Conservation (phyloP, 495 filamentous ascomycete species). For the Penicillium manginii region DNA sequence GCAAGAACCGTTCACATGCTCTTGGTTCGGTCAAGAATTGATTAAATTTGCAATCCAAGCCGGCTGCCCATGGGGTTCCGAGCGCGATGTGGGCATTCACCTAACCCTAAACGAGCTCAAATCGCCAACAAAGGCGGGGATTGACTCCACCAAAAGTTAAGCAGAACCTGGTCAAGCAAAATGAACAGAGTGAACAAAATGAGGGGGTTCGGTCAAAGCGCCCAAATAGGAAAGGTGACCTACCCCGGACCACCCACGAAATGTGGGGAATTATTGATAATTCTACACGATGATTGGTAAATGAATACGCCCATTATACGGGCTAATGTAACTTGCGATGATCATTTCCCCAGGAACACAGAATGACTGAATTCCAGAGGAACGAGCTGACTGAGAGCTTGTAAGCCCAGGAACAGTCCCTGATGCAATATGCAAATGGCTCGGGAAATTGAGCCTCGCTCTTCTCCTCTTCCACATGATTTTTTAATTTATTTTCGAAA, state of each 20-base stretch:
- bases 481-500: slow-evolving; percentile 1
- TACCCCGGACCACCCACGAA: slow-evolving; percentile 8
- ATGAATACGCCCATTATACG: slow-evolving; percentile 2
- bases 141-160: neutral
- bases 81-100: slow-evolving; percentile 6
- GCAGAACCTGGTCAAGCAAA: too few relatives aligned
- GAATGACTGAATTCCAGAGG: neutral
- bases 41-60: slow-evolving; percentile 1
- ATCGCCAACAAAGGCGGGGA: neutral
- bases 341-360: slow-evolving; percentile 2
- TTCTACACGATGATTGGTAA: slow-evolving; percentile 1
- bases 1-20: slow-evolving; percentile 13
- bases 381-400: slow-evolving; percentile 1
- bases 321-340: slow-evolving; percentile 1
- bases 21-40: slow-evolving; percentile 5
- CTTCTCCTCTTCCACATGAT: slow-evolving; percentile 1
- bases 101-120: slow-evolving; percentile 10
- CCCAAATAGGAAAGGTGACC: slow-evolving; percentile 6
- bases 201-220: slow-evolving; percentile 9
- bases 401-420: slow-evolving; percentile 1
- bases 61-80: slow-evolving; percentile 17
- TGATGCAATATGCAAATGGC: neutral
- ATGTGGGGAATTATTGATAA: slow-evolving; percentile 6
- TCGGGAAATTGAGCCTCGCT: neutral
- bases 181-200: slow-evolving; percentile 10